phyloP scores from a whole-genome alignment of 2,329 filamentous ascomycete genomes.

The Dactylellina parvicollis region DNA sequence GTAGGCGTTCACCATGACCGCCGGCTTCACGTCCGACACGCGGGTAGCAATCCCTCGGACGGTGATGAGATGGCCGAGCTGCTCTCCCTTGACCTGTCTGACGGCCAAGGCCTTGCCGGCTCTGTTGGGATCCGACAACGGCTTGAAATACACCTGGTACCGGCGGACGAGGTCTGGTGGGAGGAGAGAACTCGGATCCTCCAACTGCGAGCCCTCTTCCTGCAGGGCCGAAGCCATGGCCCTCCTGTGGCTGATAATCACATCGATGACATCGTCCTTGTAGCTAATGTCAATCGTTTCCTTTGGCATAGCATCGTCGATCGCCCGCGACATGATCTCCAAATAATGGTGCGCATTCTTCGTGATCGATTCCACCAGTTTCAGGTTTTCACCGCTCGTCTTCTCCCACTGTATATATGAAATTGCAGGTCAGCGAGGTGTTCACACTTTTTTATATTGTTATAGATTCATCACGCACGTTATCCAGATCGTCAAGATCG shows the following conservation, averaged over 20 bases:
- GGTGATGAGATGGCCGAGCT: slow-evolving; percentile 92
- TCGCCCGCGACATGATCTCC: slow-evolving; percentile 85
- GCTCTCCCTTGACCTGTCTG: slow-evolving; percentile 88
- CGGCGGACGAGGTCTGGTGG: slow-evolving; percentile 89
- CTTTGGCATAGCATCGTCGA: slow-evolving; percentile 85
- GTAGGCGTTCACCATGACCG: slow-evolving; percentile 97
- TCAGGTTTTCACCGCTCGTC: slow-evolving; percentile 69
- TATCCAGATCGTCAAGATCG: slow-evolving; percentile 85
- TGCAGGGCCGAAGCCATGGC: slow-evolving; percentile 80
- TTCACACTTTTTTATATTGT: not conserved
- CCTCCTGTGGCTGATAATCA: slow-evolving; percentile 91
- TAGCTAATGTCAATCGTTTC: slow-evolving; percentile 84
- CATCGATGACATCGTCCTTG: slow-evolving; percentile 96
- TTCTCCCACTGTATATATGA: slow-evolving; percentile 74
- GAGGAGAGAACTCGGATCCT: slow-evolving; percentile 80
- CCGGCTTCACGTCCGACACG: slow-evolving; percentile 96
- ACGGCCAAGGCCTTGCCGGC: slow-evolving; percentile 81
- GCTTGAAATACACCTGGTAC: slow-evolving; percentile 97
- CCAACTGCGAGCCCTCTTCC: slow-evolving; percentile 68
- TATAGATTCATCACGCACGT: slow-evolving; percentile 66
- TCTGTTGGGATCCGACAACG: slow-evolving; percentile 72
- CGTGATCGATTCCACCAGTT: slow-evolving; percentile 84
- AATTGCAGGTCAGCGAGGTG: slow-evolving; percentile 26
- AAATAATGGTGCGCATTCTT: slow-evolving; percentile 94
- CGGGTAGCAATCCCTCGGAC: slow-evolving; percentile 92